A percentile compares a stretch with the other conserved stretches of the same genome.
Conservation (phyloP, 331 rosid genomes). For the Arachis monticola region DNA sequence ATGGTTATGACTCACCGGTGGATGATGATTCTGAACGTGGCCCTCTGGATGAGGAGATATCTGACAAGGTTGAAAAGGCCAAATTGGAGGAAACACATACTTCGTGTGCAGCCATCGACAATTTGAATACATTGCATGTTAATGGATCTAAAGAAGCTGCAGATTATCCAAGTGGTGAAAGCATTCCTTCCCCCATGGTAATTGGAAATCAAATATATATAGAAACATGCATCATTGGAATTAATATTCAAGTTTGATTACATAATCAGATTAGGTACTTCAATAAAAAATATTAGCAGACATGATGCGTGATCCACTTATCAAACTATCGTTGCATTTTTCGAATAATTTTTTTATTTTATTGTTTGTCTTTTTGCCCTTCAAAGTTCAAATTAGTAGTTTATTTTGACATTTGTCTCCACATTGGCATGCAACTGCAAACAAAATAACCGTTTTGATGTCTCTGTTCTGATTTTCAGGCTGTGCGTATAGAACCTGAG, state of each 20-base stretch:
- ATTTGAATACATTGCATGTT: slow-evolving; percentile 13
- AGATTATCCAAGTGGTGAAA: slow-evolving; percentile 15
- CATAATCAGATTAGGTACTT: neutral
- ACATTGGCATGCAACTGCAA: slow-evolving; percentile 11
- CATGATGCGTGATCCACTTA: neutral
- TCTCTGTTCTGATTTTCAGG: slow-evolving; percentile 56
- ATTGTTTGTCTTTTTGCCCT: neutral
- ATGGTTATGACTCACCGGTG: neutral
- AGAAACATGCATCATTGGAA: neutral
- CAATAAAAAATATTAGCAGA: neutral
- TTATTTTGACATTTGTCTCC: slow-evolving; percentile 9
- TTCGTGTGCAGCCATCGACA: slow-evolving; percentile 33
- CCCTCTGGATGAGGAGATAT: slow-evolving; percentile 21
- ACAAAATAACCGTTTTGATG: slow-evolving; percentile 16
- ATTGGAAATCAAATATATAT: slow-evolving; percentile 19
- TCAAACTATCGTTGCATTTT: neutral
- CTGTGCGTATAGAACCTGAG: slow-evolving; percentile 43
- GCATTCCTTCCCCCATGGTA: slow-evolving; percentile 56
- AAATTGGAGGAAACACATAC: slow-evolving; percentile 43
- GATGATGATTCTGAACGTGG: slow-evolving; percentile 26
- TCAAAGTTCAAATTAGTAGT: neutral
- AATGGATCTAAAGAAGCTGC: slow-evolving; percentile 43
- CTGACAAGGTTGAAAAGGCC: slow-evolving; percentile 7
- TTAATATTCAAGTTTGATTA: neutral
- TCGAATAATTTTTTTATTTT: neutral